These are phyloP conservation scores for Trypanosoma boissoni DNA, from an alignment of 208 protist species.

Conservation along the genomic window DNA sequence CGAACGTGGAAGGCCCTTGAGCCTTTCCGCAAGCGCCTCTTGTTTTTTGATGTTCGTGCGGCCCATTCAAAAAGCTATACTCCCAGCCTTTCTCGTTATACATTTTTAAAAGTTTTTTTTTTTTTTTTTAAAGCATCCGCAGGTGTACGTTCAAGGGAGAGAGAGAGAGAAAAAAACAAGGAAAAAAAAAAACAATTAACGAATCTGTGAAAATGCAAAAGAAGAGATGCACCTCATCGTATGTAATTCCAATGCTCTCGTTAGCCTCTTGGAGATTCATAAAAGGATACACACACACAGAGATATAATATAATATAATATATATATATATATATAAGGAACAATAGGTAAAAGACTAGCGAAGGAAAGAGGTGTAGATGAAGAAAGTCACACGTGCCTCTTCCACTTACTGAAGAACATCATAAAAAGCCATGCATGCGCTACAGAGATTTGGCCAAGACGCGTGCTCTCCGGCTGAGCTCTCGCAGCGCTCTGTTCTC, in stretches of 20 bases:
- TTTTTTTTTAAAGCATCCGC: neutral
- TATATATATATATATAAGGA: too few species aligned
- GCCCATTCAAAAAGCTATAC: slow-evolving; percentile 44
- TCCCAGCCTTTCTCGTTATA: neutral
- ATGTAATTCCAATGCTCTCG: too few species aligned
- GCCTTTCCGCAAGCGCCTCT: slow-evolving; percentile 59
- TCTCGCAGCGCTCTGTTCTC: slow-evolving; percentile 51
- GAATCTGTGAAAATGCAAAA: slow-evolving; percentile 6
- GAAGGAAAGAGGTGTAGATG: too few species aligned
- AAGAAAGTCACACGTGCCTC: too few species aligned
- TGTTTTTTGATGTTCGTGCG: slow-evolving; percentile 75
- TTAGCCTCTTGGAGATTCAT: too few species aligned
- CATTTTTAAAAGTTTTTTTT: neutral
- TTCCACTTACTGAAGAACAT: slow-evolving; percentile 3
- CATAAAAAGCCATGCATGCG: slow-evolving; percentile 1
- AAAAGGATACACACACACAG: slow-evolving; percentile 4
- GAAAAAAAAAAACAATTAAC: slow-evolving; percentile 8
- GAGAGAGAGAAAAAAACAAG: neutral
- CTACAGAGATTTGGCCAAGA: neutral
- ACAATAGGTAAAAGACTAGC: too few species aligned
- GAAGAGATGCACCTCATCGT: too few species aligned
- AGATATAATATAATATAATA: too few species aligned
- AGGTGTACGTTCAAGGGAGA: too few species aligned
- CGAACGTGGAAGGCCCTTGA: slow-evolving; percentile 66
- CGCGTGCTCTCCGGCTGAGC: slow-evolving; percentile 22